These are phyloP conservation scores for Phlegmacium glaucopus DNA, from an alignment of 768 basidiomycete genomes.

Conservation along the genomic window DNA sequence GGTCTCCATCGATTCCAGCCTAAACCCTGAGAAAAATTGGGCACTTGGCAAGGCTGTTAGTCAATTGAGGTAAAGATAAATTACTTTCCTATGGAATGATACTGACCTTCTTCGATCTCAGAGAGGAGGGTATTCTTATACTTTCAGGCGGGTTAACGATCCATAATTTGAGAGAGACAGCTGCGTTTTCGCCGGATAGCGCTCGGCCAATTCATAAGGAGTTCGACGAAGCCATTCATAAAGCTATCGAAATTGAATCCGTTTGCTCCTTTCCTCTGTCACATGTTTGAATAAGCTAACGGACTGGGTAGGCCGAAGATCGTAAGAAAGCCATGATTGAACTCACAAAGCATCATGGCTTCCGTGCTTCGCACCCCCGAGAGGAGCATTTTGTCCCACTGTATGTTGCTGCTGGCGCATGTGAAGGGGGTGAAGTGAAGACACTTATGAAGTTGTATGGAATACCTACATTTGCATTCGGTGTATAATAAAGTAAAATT, in stretches of 20 bases:
- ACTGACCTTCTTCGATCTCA: slow-evolving; percentile 22
- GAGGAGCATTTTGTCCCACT: slow-evolving; percentile 82
- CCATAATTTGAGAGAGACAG: slow-evolving; percentile 60
- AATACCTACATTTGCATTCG: slow-evolving; percentile 65
- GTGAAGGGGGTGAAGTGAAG: slow-evolving; percentile 48
- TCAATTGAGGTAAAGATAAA: slow-evolving; percentile 45
- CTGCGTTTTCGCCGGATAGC: slow-evolving; percentile 45
- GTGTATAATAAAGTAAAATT: slow-evolving; percentile 28
- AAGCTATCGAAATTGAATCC: slow-evolving; percentile 47
- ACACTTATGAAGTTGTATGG: slow-evolving; percentile 55
- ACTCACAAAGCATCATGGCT: slow-evolving; percentile 56
- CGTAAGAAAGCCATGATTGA: slow-evolving; percentile 54
- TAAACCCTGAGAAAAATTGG: slow-evolving; percentile 64
- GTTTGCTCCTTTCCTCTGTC: slow-evolving; percentile 32
- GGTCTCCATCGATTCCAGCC: slow-evolving; percentile 59
- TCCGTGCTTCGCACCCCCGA: slow-evolving; percentile 67
- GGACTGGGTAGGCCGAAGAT: slow-evolving; percentile 35
- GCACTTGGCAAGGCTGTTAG: slow-evolving; percentile 58
- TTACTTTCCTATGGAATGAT: slow-evolving; percentile 13
- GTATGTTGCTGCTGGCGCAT: slow-evolving; percentile 74
- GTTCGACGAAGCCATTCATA: slow-evolving; percentile 58
- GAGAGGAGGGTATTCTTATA: slow-evolving; percentile 63
- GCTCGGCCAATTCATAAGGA: slow-evolving; percentile 46
- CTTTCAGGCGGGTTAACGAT: slow-evolving; percentile 69
- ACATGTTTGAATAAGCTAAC: slow-evolving; percentile 9